Conservation (phyloP, 176 grass and related monocot genomes). For the Oryza longistaminata region DNA sequence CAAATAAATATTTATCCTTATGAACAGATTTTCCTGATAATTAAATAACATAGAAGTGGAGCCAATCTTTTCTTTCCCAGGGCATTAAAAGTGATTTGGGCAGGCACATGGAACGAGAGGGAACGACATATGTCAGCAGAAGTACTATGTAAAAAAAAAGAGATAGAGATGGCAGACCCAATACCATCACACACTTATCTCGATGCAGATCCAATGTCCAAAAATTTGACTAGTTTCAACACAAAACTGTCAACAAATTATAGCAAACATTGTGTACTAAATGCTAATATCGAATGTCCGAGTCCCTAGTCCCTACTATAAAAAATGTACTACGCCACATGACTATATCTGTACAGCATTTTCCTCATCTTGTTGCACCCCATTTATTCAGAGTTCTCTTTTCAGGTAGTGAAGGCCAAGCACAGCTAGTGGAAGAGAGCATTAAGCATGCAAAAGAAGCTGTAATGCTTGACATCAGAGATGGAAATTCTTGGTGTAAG, state of each 20-base stretch:
- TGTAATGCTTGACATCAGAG: conserved; percentile 86
- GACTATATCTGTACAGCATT: background rate
- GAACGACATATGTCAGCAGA: background rate
- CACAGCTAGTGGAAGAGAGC: conserved; percentile 76
- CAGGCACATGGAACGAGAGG: background rate
- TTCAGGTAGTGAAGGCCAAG: conserved; percentile 70
- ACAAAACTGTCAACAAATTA: background rate
- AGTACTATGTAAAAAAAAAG: background rate
- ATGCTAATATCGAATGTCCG: background rate
- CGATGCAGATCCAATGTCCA: too few species aligned
- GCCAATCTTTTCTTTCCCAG: background rate
- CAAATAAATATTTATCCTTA: too few species aligned
- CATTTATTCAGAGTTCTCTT: background rate
- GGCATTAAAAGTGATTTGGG: background rate
- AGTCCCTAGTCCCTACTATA: conserved; percentile 1
- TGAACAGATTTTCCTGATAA: too few species aligned
- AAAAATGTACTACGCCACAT: background rate
- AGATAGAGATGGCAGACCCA: background rate
- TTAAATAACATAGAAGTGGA: background rate
- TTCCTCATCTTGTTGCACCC: background rate
- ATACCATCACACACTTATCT: background rate
- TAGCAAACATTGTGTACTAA: background rate
- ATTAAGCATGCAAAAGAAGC: conserved; percentile 96
- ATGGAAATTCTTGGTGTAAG: conserved; percentile 99
- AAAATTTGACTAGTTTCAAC: too few species aligned